phyloP scores from a whole-genome alignment of 805 yeast species.

The Torulaspora maleeae region DNA sequence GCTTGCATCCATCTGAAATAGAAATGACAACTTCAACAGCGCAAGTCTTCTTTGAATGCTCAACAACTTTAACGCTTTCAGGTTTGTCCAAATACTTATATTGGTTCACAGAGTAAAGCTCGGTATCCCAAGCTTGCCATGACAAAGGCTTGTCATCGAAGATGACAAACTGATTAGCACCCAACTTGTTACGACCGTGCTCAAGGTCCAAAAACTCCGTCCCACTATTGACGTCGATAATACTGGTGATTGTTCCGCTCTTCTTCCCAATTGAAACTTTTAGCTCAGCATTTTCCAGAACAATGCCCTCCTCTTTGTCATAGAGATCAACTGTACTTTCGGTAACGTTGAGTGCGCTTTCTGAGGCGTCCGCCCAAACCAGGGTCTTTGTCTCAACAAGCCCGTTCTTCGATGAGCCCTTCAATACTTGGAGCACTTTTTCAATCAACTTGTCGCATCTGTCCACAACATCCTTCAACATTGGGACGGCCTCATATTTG shows the following conservation, averaged over 20 bases:
- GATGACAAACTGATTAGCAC: slow-evolving; percentile 77
- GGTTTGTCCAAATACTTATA: slow-evolving; percentile 44
- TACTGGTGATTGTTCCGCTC: slow-evolving; percentile 59
- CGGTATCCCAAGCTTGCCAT: slow-evolving; percentile 98
- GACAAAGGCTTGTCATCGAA: slow-evolving; percentile 87
- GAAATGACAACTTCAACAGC: slow-evolving; percentile 58
- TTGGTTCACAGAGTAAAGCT: slow-evolving; percentile 76
- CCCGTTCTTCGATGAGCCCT: slow-evolving; percentile 6
- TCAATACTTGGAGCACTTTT: slow-evolving; percentile 45
- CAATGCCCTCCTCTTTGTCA: slow-evolving; percentile 37
- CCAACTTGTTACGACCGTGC: slow-evolving; percentile 49
- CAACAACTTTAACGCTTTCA: slow-evolving; percentile 35
- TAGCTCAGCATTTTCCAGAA: slow-evolving; percentile 58
- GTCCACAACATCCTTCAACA: slow-evolving; percentile 55
- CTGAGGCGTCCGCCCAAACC: slow-evolving; percentile 54
- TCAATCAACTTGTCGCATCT: slow-evolving; percentile 49
- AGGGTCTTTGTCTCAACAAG: slow-evolving; percentile 45
- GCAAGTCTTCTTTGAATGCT: slow-evolving; percentile 49
- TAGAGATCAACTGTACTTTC: slow-evolving; percentile 5
- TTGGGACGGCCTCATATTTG: slow-evolving; percentile 78
- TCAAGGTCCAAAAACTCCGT: slow-evolving; percentile 65
- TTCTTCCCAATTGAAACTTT: slow-evolving; percentile 49
- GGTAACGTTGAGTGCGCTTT: background rate
- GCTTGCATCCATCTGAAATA: slow-evolving; percentile 52
- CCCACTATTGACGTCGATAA: slow-evolving; percentile 53